Evolutionary conservation across 257 asterid species (phyloP).

Genomic region (Linderniella brevidens): DNA sequence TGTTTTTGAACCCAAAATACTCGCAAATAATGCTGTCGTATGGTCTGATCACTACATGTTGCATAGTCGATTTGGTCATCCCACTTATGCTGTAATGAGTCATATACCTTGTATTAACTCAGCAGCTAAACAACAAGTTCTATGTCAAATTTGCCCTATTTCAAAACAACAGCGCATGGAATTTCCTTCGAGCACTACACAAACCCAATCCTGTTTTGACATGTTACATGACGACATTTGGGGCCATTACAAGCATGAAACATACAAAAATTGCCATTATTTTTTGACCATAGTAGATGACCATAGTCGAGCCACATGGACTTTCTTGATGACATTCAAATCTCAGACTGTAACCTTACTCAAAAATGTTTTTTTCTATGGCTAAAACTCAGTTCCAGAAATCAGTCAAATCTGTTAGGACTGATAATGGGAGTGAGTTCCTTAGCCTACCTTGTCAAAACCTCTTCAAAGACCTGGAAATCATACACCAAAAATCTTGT

Average conservation of each 20-base stretch:
- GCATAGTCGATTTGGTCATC: neutral
- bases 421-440: neutral
- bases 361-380: neutral
- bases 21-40: neutral
- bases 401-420: neutral
- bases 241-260: neutral
- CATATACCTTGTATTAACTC: neutral
- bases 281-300: neutral
- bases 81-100: neutral
- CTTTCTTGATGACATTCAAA: neutral
- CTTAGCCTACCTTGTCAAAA: neutral
- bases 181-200: neutral
- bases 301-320: neutral
- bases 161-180: neutral
- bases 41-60: neutral
- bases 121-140: neutral
- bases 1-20: neutral
- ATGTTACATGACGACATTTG: neutral
- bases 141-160: neutral
- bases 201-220: neutral
- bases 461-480: neutral
- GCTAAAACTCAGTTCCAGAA: neutral
- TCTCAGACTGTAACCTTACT: neutral
- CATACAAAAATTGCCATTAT: neutral
- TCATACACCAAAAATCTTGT: neutral